A percentile compares a stretch with the other conserved stretches of the same genome.
These are phyloP conservation scores for Hansenula sp. DNA, from an alignment of 1,139 yeast species.

Conservation along the genomic window DNA sequence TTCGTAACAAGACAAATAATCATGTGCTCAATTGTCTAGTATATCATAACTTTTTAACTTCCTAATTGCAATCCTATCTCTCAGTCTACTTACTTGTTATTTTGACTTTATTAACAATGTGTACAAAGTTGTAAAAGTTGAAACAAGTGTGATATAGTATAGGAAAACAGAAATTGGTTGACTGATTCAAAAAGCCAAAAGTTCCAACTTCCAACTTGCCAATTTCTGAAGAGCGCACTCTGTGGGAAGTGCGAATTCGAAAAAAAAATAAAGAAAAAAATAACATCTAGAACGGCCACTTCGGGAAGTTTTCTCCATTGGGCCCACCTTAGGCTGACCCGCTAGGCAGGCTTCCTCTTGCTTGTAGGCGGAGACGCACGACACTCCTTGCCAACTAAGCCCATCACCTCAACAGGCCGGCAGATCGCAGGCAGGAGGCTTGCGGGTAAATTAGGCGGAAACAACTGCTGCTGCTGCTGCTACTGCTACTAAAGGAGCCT, in stretches of 20 bases:
- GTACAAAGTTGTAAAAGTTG: neutral
- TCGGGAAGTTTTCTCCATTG: neutral
- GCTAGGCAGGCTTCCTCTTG: neutral
- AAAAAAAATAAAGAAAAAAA: neutral
- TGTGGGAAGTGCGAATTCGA: neutral
- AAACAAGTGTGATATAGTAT: neutral
- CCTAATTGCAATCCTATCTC: neutral
- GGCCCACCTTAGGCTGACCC: neutral
- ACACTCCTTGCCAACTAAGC: too few relatives aligned
- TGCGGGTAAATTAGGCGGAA: too few relatives aligned
- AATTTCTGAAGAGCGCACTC: neutral
- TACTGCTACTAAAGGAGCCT: too few relatives aligned
- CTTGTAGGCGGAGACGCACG: too few relatives aligned
- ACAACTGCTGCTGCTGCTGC: too few relatives aligned
- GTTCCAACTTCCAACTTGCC: constrained; percentile 1
- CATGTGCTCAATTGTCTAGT: neutral
- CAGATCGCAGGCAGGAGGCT: too few relatives aligned
- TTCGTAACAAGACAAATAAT: neutral
- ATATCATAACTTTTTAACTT: neutral
- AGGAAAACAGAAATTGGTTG: constrained; percentile 1
- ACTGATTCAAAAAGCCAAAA: constrained; percentile 1
- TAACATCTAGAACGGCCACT: neutral
- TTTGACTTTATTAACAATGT: constrained; percentile 1
- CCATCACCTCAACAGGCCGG: too few relatives aligned
- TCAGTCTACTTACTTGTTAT: neutral